Conservation (phyloP, 148 eudicot species). For the Fagopyrum tataricum region DNA sequence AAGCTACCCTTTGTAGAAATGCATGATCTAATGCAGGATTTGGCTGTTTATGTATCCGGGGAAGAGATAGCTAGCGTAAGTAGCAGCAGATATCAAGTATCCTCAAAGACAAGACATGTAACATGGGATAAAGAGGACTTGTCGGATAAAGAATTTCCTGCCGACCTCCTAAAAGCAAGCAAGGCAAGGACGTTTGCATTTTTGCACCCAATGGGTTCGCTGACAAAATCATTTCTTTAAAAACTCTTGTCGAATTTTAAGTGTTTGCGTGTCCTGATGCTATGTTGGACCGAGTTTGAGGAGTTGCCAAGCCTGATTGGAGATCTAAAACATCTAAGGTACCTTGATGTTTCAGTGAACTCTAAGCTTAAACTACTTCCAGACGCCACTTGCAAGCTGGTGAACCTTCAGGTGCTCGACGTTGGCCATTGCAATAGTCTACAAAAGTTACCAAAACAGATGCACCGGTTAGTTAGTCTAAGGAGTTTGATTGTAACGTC, state of each 20-base stretch:
- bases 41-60: constrained; percentile 35
- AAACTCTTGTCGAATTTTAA: constrained; percentile 20
- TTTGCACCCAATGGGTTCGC: constrained; percentile 14
- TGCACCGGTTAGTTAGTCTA: constrained; percentile 26
- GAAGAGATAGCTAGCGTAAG: constrained; percentile 26
- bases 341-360: constrained; percentile 28
- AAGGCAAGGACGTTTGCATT: constrained; percentile 29
- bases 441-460: constrained; percentile 26
- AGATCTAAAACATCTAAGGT: constrained; percentile 30
- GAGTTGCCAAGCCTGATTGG: constrained; percentile 42
- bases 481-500: constrained; percentile 29
- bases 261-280: constrained; percentile 24
- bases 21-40: constrained; percentile 40
- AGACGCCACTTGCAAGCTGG: constrained; percentile 29
- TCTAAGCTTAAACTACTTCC: constrained; percentile 35
- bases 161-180: constrained; percentile 20
- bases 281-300: constrained; percentile 23
- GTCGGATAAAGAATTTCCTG: constrained; percentile 17
- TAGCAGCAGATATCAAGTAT: constrained; percentile 13
- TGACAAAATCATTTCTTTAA: constrained; percentile 26
- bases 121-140: constrained; percentile 19
- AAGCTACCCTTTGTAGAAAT: constrained; percentile 29
- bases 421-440: constrained; percentile 26
- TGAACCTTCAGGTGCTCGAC: constrained; percentile 29
- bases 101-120: constrained; percentile 24